Evolutionary conservation across 1,139 yeast genomes (phyloP).

Genomic region (Kodamaea fungicola): DNA sequence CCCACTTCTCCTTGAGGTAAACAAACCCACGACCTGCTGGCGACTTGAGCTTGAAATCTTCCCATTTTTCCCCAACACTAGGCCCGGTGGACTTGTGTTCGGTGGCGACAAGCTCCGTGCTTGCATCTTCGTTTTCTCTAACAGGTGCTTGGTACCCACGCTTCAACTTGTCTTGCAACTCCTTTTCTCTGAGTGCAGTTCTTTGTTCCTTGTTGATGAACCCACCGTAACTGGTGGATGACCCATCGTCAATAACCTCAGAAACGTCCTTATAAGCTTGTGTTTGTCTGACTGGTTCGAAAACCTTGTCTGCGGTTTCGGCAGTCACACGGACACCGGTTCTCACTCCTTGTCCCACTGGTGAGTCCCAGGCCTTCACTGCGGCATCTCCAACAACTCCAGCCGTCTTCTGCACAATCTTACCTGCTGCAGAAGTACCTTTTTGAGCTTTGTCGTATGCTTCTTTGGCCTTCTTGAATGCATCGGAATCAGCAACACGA

Average conservation of each 20-base stretch:
- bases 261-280: constrained; percentile 85
- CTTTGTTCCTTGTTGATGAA: constrained; percentile 85
- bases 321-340: constrained; percentile 78
- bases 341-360: constrained; percentile 85
- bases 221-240: constrained; percentile 88
- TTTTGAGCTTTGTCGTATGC: constrained; percentile 86
- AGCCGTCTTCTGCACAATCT: constrained; percentile 86
- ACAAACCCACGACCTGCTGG: constrained; percentile 66
- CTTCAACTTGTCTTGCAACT: constrained; percentile 43
- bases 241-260: constrained; percentile 89
- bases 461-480: constrained; percentile 88
- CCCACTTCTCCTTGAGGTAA: constrained; percentile 72
- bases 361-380: constrained; percentile 93
- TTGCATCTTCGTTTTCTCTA: constrained; percentile 82
- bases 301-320: constrained; percentile 76
- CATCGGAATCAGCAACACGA: constrained; percentile 88
- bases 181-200: constrained; percentile 67
- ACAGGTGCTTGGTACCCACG: constrained; percentile 54
- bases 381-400: constrained; percentile 91
- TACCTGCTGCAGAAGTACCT: constrained; percentile 78
- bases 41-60: constrained; percentile 63
- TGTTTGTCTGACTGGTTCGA: constrained; percentile 93
- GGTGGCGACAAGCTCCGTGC: constrained; percentile 77
- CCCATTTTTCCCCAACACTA: constrained; percentile 65
- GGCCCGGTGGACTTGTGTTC: constrained; percentile 75